Conservation (phyloP, 169 alveolate genomes). For the Cryptosporidium sp. region DNA sequence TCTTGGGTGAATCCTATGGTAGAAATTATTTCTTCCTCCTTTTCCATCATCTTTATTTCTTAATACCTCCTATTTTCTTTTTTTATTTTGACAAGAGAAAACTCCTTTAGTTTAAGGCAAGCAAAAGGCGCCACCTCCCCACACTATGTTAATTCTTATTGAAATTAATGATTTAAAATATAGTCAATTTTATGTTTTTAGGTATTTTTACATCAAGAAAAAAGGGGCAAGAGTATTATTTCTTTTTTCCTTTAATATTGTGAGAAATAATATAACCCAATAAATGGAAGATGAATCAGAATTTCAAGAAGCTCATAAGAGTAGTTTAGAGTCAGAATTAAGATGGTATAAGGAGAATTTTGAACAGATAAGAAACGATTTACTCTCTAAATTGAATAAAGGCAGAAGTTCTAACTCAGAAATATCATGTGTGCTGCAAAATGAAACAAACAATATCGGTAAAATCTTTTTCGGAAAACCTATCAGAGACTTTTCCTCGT, state of each 20-base stretch:
- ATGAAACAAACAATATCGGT: not conserved
- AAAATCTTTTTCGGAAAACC: conserved; percentile 32
- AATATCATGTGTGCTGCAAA: not conserved
- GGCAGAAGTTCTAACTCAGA: not conserved
- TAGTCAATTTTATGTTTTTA: not conserved
- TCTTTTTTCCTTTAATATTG: not conserved
- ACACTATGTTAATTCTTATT: not conserved
- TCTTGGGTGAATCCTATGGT: conserved; percentile 30
- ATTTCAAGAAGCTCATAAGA: not conserved
- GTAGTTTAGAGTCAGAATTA: conserved; percentile 7
- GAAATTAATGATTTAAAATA: not conserved
- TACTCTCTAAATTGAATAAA: not conserved
- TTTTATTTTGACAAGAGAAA: not conserved
- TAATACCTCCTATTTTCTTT: not conserved
- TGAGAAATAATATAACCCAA: not conserved
- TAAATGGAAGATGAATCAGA: conserved; percentile 9
- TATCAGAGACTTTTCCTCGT: conserved; percentile 1
- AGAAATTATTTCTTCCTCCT: conserved; percentile 5
- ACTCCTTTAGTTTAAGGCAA: not conserved
- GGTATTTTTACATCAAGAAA: not conserved
- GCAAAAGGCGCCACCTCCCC: conserved; percentile 66
- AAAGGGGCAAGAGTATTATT: not conserved
- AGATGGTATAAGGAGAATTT: conserved; percentile 34
- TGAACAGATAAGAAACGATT: conserved; percentile 16
- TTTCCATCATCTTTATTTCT: not conserved